Percentiles rank a stretch among this genome's conserved stretches.
These are phyloP conservation scores for Plasmodium sp. DNA, from an alignment of 169 alveolate genomes.

Conservation along the genomic window DNA sequence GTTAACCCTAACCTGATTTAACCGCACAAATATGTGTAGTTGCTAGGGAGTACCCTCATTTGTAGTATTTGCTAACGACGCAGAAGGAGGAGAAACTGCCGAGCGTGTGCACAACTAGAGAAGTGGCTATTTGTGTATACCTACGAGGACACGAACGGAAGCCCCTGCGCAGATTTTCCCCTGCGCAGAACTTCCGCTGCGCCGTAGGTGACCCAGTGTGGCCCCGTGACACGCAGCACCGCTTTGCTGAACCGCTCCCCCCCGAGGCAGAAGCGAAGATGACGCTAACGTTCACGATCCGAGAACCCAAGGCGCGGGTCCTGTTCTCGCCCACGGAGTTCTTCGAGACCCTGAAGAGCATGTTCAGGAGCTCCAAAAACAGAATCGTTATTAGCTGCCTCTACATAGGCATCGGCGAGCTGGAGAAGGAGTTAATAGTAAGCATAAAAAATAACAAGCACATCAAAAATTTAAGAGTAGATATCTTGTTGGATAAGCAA, in stretches of 20 bases:
- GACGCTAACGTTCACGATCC: conserved; percentile 76
- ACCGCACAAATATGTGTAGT: neutral
- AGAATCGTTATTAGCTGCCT: conserved; percentile 81
- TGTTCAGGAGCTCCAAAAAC: conserved; percentile 72
- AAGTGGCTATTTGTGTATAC: neutral
- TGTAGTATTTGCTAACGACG: neutral
- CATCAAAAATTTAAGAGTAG: conserved; percentile 75
- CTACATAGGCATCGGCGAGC: conserved; percentile 80
- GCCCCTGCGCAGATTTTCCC: neutral
- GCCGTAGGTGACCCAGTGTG: neutral
- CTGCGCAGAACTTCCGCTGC: neutral
- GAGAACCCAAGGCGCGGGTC: conserved; percentile 73
- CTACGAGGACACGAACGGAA: neutral
- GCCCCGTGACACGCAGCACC: neutral
- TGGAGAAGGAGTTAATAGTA: conserved; percentile 78
- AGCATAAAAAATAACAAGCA: conserved; percentile 70
- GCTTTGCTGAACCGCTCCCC: neutral
- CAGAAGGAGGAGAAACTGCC: neutral
- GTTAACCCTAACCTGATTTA: neutral
- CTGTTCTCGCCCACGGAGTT: conserved; percentile 79
- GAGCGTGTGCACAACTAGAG: neutral
- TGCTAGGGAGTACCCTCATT: neutral
- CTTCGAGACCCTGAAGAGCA: conserved; percentile 74
- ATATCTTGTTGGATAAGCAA: conserved; percentile 78
- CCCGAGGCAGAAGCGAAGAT: conserved; percentile 54